Conservation (phyloP, 2,329 filamentous ascomycete species). For the Ophioceras dolichostomum region DNA sequence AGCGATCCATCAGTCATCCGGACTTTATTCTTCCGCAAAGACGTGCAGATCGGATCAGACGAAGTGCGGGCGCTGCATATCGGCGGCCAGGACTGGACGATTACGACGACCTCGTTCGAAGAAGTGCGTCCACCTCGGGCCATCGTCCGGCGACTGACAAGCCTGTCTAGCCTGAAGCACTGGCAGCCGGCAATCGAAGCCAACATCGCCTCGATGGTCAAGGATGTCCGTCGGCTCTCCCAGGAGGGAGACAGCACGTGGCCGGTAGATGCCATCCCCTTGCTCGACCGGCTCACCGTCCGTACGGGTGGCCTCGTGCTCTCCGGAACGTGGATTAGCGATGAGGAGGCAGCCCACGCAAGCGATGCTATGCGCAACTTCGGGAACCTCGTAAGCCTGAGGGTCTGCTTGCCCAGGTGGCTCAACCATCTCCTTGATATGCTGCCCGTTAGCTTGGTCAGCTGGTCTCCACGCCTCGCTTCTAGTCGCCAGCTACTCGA, state of each 20-base stretch:
- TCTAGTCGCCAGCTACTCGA: too few species aligned
- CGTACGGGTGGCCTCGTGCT: neutral
- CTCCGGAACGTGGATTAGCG: neutral
- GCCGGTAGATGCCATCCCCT: neutral
- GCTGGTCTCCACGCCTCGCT: too few species aligned
- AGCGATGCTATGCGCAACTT: neutral
- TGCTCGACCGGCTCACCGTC: neutral
- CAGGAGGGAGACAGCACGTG: neutral
- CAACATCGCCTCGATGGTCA: neutral
- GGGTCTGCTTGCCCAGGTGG: neutral
- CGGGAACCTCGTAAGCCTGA: neutral
- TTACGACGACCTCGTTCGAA: neutral
- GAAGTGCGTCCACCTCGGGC: neutral
- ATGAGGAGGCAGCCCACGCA: neutral
- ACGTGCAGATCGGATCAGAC: neutral
- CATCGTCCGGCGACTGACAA: neutral
- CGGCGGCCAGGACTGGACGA: slow-evolving; percentile 1
- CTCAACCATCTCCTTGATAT: neutral
- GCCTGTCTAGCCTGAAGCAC: neutral
- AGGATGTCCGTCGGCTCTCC: too few species aligned
- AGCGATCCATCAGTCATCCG: neutral
- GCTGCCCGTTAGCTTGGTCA: neutral
- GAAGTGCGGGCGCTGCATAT: neutral
- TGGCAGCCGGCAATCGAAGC: neutral
- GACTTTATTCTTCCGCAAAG: neutral